phyloP scores from a whole-genome alignment of 306 rosid species.

The Cucurbita pepo region DNA sequence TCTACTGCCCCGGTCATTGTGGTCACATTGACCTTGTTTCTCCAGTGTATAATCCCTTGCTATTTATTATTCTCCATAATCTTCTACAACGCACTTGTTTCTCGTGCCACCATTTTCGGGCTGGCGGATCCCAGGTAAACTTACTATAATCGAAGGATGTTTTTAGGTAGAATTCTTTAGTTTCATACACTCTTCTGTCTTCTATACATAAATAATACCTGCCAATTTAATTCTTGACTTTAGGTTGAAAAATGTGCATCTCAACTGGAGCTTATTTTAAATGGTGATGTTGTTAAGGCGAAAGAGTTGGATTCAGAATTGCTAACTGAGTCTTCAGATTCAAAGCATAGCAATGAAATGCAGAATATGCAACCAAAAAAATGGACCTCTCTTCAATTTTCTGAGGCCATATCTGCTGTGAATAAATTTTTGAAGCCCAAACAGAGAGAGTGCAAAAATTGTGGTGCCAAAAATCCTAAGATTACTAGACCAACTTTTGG shows the following conservation, averaged over 20 bases:
- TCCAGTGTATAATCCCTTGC: conserved; percentile 62
- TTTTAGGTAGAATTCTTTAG: background rate
- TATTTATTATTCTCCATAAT: conserved; percentile 38
- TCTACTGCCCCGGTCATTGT: conserved; percentile 62
- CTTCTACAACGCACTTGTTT: conserved; percentile 46
- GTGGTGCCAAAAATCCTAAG: conserved; percentile 27
- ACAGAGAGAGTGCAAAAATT: conserved; percentile 25
- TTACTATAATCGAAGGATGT: background rate
- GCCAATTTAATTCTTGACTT: conserved; percentile 2
- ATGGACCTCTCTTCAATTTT: conserved; percentile 71
- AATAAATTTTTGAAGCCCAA: conserved; percentile 18
- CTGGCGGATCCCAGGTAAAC: conserved; percentile 27
- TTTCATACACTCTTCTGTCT: background rate
- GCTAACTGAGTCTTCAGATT: conserved; percentile 9
- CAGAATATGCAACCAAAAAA: conserved; percentile 17
- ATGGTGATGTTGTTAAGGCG: conserved; percentile 51
- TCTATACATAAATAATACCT: background rate
- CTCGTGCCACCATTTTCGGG: conserved; percentile 40
- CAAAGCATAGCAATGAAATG: conserved; percentile 7
- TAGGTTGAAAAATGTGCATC: conserved; percentile 43
- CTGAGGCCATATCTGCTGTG: conserved; percentile 52
- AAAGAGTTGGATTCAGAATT: conserved; percentile 24
- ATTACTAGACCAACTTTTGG: conserved; percentile 67
- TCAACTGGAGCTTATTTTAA: conserved; percentile 45
- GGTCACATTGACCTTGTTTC: conserved; percentile 70